phyloP scores from a whole-genome alignment of 495 filamentous ascomycete genomes.

The Hyaloscypha finlandica region DNA sequence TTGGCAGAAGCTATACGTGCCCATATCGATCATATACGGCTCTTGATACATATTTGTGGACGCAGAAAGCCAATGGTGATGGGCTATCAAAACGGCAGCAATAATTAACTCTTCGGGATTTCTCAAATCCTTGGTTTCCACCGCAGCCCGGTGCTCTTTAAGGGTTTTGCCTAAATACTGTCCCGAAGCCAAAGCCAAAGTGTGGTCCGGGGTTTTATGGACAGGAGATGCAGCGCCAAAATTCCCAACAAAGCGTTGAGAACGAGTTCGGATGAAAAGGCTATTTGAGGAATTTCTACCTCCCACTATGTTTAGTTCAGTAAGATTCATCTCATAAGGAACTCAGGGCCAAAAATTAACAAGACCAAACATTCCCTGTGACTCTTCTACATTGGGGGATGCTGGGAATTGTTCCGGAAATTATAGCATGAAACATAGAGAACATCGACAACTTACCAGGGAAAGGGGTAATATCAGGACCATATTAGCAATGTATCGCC shows the following conservation, averaged over 20 bases:
- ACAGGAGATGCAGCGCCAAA: slow-evolving; percentile 15
- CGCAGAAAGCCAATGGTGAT: slow-evolving; percentile 16
- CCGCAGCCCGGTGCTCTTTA: neutral
- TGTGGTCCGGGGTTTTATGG: slow-evolving; percentile 4
- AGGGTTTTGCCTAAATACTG: slow-evolving; percentile 17
- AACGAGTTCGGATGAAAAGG: slow-evolving; percentile 16
- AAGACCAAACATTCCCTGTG: too few relatives aligned
- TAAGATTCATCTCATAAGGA: neutral
- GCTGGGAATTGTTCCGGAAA: too few relatives aligned
- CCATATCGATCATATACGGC: slow-evolving; percentile 4
- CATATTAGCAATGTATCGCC: neutral
- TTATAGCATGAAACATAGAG: too few relatives aligned
- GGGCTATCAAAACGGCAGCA: slow-evolving; percentile 14
- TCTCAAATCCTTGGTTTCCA: neutral
- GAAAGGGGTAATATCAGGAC: slow-evolving; percentile 1
- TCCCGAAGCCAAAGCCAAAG: slow-evolving; percentile 1
- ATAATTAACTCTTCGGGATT: slow-evolving; percentile 8
- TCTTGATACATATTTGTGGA: neutral
- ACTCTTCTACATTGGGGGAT: too few relatives aligned
- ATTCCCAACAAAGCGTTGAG: slow-evolving; percentile 15
- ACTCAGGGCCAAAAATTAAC: neutral
- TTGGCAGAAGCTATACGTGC: slow-evolving; percentile 16
- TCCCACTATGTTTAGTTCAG: slow-evolving; percentile 11
- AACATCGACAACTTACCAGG: neutral
- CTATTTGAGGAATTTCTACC: slow-evolving; percentile 17